phyloP scores from a whole-genome alignment of 2,329 filamentous ascomycete species.

The Cladorrhinum sp. region DNA sequence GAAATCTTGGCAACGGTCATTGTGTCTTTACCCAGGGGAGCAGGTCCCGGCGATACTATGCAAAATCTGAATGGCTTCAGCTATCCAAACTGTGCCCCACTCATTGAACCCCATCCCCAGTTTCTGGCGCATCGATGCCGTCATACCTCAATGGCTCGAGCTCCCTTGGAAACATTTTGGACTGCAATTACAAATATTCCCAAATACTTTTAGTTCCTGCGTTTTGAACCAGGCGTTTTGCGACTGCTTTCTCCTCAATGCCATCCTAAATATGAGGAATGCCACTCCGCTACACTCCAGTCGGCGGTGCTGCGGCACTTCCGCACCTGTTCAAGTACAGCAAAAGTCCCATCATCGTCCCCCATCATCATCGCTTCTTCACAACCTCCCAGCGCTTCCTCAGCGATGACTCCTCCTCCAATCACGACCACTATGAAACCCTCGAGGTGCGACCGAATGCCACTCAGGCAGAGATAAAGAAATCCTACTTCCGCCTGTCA shows the following conservation, averaged over 20 bases:
- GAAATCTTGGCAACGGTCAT: background rate
- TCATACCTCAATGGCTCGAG: conserved; percentile 10
- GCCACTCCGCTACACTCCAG: conserved; percentile 45
- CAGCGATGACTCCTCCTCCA: conserved; percentile 25
- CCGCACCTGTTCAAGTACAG: conserved; percentile 7
- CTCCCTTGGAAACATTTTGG: background rate
- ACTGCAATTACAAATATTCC: background rate
- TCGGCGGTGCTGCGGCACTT: conserved; percentile 27
- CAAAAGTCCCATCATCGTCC: background rate
- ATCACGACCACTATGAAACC: conserved; percentile 74
- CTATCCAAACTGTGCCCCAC: background rate
- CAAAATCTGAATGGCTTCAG: background rate
- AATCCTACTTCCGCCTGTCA: conserved; percentile 88
- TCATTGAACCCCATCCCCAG: background rate
- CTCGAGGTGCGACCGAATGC: conserved; percentile 70
- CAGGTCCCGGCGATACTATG: background rate
- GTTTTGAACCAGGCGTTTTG: background rate
- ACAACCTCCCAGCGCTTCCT: conserved; percentile 32
- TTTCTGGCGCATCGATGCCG: conserved; percentile 17
- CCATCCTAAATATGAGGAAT: conserved; percentile 56
- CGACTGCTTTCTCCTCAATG: background rate
- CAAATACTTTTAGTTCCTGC: background rate
- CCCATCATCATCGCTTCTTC: conserved; percentile 23
- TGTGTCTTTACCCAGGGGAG: background rate
- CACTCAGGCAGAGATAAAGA: conserved; percentile 77